phyloP scores from a whole-genome alignment of 345 rosid species.

The Kernera saxatilis region DNA sequence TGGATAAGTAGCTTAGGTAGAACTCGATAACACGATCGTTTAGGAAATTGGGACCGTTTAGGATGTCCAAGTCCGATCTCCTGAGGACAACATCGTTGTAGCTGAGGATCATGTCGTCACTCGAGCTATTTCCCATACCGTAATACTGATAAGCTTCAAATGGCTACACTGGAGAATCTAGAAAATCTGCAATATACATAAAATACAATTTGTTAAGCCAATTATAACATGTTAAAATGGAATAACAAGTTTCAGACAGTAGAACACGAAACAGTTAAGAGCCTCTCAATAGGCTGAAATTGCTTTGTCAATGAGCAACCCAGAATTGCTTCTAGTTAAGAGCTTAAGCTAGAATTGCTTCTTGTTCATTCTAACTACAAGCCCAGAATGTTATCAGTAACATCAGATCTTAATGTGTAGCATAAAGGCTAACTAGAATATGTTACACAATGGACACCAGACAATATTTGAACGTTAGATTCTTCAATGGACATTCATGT shows the following conservation, averaged over 20 bases:
- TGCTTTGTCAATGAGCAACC: neutral
- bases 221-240: neutral
- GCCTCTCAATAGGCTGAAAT: neutral
- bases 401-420: neutral
- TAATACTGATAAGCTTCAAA: slow-evolving; percentile 2
- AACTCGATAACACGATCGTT: slow-evolving; percentile 84
- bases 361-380: neutral
- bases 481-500: too few relatives aligned
- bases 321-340: too few relatives aligned
- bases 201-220: neutral
- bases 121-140: slow-evolving; percentile 44
- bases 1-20: slow-evolving; percentile 64
- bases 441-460: too few relatives aligned
- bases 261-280: neutral
- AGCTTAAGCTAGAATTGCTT: neutral
- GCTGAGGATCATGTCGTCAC: slow-evolving; percentile 75
- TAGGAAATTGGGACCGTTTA: slow-evolving; percentile 46
- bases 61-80: slow-evolving; percentile 65
- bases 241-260: neutral
- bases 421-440: neutral
- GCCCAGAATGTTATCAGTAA: neutral
- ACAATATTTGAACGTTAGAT: too few relatives aligned
- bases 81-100: slow-evolving; percentile 78
- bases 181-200: neutral
- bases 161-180: neutral